These are phyloP conservation scores for Carpinus fangiana DNA, from an alignment of 306 rosid species.

Conservation along the genomic window DNA sequence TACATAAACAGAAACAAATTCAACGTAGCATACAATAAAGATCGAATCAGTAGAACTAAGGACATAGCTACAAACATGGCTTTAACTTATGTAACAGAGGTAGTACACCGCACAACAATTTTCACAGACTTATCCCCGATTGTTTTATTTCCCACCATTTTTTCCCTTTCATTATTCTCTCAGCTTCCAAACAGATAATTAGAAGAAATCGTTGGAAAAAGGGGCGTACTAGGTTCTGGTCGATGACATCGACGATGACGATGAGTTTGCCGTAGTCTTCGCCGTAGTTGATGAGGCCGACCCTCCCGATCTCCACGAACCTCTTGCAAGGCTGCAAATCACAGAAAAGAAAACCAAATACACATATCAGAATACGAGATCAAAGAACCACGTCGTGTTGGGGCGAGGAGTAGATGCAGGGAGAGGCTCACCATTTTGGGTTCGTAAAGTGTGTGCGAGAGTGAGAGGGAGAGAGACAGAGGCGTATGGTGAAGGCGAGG, in stretches of 20 bases:
- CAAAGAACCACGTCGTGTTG: neutral
- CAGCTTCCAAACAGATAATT: neutral
- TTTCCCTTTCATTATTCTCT: neutral
- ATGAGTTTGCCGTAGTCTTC: constrained; percentile 85
- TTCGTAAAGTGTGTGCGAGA: constrained; percentile 18
- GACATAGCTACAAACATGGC: too few species aligned
- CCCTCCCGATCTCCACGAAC: constrained; percentile 90
- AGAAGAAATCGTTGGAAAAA: neutral
- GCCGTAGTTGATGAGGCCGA: constrained; percentile 90
- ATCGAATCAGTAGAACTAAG: too few species aligned
- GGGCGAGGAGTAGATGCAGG: neutral
- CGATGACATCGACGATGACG: constrained; percentile 87
- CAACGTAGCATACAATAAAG: neutral
- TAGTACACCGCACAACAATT: too few species aligned
- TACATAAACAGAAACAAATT: neutral
- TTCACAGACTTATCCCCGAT: too few species aligned
- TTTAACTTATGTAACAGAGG: too few species aligned
- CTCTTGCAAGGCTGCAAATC: constrained; percentile 82
- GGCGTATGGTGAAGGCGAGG: neutral
- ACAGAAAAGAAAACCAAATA: neutral
- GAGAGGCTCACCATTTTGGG: constrained; percentile 52
- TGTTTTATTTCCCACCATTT: neutral
- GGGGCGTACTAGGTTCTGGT: constrained; percentile 70
- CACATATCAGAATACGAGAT: neutral
- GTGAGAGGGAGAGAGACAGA: constrained; percentile 1